Base-by-base conservation (phyloP, 1,284 basidiomycete genomes). In the Volvariella volvacea region DNA sequence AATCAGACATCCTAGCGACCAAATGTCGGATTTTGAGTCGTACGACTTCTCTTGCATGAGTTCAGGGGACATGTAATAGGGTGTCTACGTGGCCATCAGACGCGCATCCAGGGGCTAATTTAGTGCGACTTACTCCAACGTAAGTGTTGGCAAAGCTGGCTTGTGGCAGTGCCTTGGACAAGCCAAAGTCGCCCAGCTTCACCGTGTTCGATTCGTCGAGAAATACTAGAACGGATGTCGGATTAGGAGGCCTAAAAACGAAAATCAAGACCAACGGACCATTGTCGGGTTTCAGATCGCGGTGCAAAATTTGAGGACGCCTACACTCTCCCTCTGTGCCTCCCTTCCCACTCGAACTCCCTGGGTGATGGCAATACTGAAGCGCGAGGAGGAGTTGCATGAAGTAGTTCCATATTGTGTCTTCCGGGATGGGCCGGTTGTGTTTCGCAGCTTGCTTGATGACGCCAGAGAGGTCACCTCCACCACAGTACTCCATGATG, bases 21-120 rank as follows among this genome's bases (percentile, higher is more conserved):
- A 99, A 41, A 99, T 96, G 59, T 99, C 94, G 0, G 90, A 93
- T 67, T 97, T 98, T 16, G 89, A 88, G 66, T 98, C 95, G 64
- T 99, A 99, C 4, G 88, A 82, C 60, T 91, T 92, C 57, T 96
- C 93, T 63, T 92, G 90, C 73, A 97, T 92, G 17, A 98, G 76
- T 64, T 98, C 94, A 0, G 95, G 94, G 1, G 92, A 94, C 94
- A 99, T 98, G 67, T 99, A 98, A 57, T 97, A 94, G 2, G 95
- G 95, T 7, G 94, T 98, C 89, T 93, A 52, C 4, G 39, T 0
- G 8, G 15, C 42, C 32, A 25, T 47, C 22, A 36, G 42, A 14
- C 22, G 31, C 40, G 38, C 21, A 21, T 30, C 19, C 42, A 43
- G 31, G 17, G 39, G 16, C 15, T 10, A 36, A 42, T 22, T 21